These are phyloP conservation scores for Colletotrichum neosansevieriae DNA, from an alignment of 2,329 filamentous ascomycete species.

Conservation along the genomic window DNA sequence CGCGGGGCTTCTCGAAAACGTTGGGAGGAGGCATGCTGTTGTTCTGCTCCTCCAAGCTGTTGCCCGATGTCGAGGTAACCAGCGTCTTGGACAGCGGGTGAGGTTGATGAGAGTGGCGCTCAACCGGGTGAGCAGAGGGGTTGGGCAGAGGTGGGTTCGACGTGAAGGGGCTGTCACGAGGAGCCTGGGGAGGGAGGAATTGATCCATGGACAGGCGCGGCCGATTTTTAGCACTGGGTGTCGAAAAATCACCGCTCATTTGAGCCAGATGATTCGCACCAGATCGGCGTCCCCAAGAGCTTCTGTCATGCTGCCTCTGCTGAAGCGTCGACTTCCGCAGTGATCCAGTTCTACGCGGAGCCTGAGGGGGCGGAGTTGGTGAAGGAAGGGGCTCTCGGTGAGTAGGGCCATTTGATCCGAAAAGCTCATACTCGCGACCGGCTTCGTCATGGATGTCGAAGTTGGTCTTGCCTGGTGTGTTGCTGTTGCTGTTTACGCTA, in stretches of 20 bases:
- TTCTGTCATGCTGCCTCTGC: conserved; percentile 80
- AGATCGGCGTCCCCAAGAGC: conserved; percentile 70
- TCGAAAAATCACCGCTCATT: conserved; percentile 64
- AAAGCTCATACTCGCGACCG: conserved; percentile 66
- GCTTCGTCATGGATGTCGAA: conserved; percentile 60
- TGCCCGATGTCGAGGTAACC: conserved; percentile 87
- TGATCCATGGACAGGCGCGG: conserved; percentile 85
- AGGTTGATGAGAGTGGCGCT: conserved; percentile 64
- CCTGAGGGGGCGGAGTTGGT: conserved; percentile 62
- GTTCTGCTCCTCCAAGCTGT: conserved; percentile 78
- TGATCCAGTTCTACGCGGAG: conserved; percentile 79
- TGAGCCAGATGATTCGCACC: conserved; percentile 68
- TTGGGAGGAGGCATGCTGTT: conserved; percentile 62
- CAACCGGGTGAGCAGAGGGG: conserved; percentile 65
- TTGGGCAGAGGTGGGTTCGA: conserved; percentile 63
- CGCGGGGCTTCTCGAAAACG: conserved; percentile 64
- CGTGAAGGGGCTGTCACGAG: conserved; percentile 74
- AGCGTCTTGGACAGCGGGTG: conserved; percentile 90
- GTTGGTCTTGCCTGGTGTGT: conserved; percentile 53
- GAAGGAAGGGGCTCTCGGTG: conserved; percentile 57
- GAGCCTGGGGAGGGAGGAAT: conserved; percentile 72
- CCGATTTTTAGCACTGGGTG: conserved; percentile 70
- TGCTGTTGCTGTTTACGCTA: conserved; percentile 48
- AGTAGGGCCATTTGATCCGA: conserved; percentile 48
- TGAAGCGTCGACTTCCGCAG: conserved; percentile 89